Percentiles rank a stretch among this genome's conserved stretches.
phyloP scores from a whole-genome alignment of 2,329 filamentous ascomycete genomes.

The Chrysoporthe cubensis region DNA sequence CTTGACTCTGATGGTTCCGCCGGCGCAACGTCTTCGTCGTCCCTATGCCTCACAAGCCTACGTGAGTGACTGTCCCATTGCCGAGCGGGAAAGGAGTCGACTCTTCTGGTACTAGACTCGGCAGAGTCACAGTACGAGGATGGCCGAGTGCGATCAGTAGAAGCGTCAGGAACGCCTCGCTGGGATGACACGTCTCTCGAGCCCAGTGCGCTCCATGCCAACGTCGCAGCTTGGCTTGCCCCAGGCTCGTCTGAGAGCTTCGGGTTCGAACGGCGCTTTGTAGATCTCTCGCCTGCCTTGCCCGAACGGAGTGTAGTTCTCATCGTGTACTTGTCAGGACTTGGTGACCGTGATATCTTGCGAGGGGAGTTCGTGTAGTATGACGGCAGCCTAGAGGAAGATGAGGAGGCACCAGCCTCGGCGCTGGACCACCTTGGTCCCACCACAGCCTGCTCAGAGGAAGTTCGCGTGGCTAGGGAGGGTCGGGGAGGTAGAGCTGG shows the following conservation, averaged over 20 bases:
- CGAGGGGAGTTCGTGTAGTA: slow-evolving; percentile 17
- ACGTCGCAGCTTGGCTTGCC: slow-evolving; percentile 65
- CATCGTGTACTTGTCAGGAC: slow-evolving; percentile 65
- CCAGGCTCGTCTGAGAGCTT: slow-evolving; percentile 54
- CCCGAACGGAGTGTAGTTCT: slow-evolving; percentile 62
- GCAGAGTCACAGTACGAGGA: slow-evolving; percentile 12
- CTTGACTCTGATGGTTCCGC: slow-evolving; percentile 36
- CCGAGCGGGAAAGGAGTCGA: slow-evolving; percentile 37
- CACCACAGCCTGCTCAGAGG: slow-evolving; percentile 52
- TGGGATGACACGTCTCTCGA: slow-evolving; percentile 41
- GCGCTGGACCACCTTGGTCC: slow-evolving; percentile 37
- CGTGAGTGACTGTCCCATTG: slow-evolving; percentile 62
- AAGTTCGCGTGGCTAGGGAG: slow-evolving; percentile 56
- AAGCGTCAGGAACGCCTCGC: slow-evolving; percentile 30
- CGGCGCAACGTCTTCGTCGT: slow-evolving; percentile 37
- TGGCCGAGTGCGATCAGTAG: slow-evolving; percentile 14
- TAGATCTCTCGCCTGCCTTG: slow-evolving; percentile 48
- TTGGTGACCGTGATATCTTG: slow-evolving; percentile 52
- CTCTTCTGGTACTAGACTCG: slow-evolving; percentile 31
- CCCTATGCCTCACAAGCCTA: slow-evolving; percentile 50
- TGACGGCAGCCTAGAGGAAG: slow-evolving; percentile 28
- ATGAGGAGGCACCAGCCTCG: slow-evolving; percentile 17
- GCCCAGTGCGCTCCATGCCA: slow-evolving; percentile 61
- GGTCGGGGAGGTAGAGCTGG: slow-evolving; percentile 64
- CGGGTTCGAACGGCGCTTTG: slow-evolving; percentile 46